These are phyloP conservation scores for Fraxinus baroniana DNA, from an alignment of 305 asterid species.

Conservation along the genomic window DNA sequence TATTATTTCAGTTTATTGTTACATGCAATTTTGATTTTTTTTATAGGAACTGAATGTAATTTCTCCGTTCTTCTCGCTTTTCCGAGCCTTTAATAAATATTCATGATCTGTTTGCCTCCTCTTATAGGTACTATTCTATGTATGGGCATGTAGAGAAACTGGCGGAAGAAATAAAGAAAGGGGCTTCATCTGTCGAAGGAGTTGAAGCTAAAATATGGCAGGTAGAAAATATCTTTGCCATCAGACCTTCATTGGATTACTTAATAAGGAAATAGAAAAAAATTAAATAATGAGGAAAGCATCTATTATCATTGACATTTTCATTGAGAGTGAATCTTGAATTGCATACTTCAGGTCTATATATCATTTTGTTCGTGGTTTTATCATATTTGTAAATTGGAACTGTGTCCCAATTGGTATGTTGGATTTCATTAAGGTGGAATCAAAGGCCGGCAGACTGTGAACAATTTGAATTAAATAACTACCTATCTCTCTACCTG, in stretches of 20 bases:
- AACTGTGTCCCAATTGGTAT: not conserved
- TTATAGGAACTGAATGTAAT: not conserved
- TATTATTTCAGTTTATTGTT: not conserved
- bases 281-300: not conserved
- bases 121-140: constrained; percentile 38
- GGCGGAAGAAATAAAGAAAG: constrained; percentile 54
- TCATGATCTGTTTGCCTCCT: not conserved
- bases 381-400: not conserved
- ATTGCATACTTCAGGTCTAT: not conserved
- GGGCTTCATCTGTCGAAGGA: constrained; percentile 81
- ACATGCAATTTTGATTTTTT: not conserved
- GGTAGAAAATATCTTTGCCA: constrained; percentile 35
- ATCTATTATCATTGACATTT: not conserved
- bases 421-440: not conserved
- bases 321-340: not conserved
- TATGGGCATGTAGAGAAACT: constrained; percentile 74
- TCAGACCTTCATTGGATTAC: not conserved
- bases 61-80: not conserved
- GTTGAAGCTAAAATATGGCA: constrained; percentile 88
- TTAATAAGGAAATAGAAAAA: not conserved
- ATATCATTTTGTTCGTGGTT: not conserved
- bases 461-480: not conserved
- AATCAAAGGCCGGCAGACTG: not conserved
- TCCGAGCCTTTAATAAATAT: not conserved
- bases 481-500: not conserved